phyloP scores from a whole-genome alignment of 495 filamentous ascomycete genomes.

The Neurospora sublineolata region DNA sequence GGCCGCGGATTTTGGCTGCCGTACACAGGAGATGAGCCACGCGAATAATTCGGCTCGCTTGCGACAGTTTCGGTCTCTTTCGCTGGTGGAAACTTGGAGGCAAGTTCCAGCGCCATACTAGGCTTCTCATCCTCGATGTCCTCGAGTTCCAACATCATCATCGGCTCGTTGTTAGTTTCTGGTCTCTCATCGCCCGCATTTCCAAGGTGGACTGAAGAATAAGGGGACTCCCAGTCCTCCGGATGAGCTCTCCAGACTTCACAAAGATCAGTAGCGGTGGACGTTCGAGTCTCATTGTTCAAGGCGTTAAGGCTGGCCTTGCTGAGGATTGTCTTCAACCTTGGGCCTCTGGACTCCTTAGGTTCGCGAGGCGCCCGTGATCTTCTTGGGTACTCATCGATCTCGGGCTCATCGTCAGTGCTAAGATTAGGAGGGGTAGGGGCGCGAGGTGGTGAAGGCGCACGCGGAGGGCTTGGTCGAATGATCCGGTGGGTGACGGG shows the following conservation, averaged over 20 bases:
- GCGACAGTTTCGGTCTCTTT: neutral
- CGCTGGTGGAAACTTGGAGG: neutral
- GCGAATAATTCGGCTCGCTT: neutral
- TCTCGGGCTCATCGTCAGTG: neutral
- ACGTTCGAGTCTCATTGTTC: neutral
- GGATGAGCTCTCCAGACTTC: slow-evolving; percentile 20
- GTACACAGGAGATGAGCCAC: neutral
- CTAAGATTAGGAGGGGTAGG: neutral
- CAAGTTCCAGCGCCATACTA: neutral
- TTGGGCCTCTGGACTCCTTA: neutral
- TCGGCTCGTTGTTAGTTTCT: neutral
- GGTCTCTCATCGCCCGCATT: neutral
- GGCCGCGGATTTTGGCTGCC: neutral
- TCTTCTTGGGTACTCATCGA: neutral
- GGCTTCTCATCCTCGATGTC: neutral
- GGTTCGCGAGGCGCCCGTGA: neutral
- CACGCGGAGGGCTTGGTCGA: neutral
- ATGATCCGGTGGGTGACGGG: neutral
- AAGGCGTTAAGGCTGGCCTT: neutral
- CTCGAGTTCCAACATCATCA: neutral
- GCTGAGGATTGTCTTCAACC: neutral
- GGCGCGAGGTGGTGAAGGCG: neutral
- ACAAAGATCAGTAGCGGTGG: slow-evolving; percentile 13
- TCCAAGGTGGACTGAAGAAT: slow-evolving; percentile 8
- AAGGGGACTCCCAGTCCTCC: slow-evolving; percentile 23